Percentiles rank a stretch among this genome's conserved stretches.
Conservation (phyloP, 192 early-diverging fungal genomes). For the Jimgerdemannia lactiflua region DNA sequence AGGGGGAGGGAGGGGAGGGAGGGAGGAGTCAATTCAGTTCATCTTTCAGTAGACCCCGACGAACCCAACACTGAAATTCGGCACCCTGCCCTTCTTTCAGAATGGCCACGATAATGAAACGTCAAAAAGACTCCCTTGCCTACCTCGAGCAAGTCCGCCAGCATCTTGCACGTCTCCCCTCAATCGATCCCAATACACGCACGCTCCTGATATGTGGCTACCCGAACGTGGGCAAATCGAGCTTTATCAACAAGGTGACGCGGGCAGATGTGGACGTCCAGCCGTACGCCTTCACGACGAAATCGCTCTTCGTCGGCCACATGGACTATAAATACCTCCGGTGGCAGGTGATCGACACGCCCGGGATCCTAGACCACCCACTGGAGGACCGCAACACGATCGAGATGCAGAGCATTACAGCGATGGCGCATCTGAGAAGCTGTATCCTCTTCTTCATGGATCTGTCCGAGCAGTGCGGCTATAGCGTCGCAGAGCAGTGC, state of each 20-base stretch:
- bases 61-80: neutral
- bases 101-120: conserved; percentile 99
- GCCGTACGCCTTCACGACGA: conserved; percentile 99
- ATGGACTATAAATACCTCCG: conserved; percentile 99
- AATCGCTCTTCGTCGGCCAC: conserved; percentile 99
- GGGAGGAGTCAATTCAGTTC: neutral
- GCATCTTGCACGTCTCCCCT: conserved; percentile 97
- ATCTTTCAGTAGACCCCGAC: neutral
- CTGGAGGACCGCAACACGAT: conserved; percentile 99
- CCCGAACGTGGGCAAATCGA: conserved; percentile 99
- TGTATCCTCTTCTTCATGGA: conserved; percentile 98
- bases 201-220: conserved; percentile 99
- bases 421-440: conserved; percentile 95
- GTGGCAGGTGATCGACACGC: conserved; percentile 99
- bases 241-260: conserved; percentile 99
- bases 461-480: conserved; percentile 97
- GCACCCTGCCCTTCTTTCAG: conserved; percentile 38
- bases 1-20: neutral
- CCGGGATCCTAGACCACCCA: conserved; percentile 99
- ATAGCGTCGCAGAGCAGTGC: conserved; percentile 85
- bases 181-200: conserved; percentile 99
- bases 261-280: conserved; percentile 99
- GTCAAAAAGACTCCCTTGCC: conserved; percentile 95
- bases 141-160: conserved; percentile 99
- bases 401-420: conserved; percentile 99